These are phyloP conservation scores for Amylostereum areolatum DNA, from an alignment of 1,284 basidiomycete species.

Conservation along the genomic window DNA sequence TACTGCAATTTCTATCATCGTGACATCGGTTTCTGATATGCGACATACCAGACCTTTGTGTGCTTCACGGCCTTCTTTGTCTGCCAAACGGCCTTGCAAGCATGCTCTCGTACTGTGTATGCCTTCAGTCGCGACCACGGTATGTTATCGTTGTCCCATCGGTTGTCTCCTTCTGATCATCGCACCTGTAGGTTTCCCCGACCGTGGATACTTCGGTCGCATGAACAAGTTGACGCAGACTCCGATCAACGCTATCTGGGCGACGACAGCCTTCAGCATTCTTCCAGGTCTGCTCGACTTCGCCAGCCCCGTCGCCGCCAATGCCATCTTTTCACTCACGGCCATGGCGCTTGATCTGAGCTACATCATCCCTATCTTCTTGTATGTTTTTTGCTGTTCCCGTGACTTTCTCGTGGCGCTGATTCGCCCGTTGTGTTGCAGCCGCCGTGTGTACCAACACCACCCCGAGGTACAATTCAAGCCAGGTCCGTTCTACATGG, in stretches of 20 bases:
- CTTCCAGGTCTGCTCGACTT: constrained; percentile 75
- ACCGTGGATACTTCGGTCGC: constrained; percentile 73
- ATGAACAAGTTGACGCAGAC: constrained; percentile 65
- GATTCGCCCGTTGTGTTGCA: constrained; percentile 9
- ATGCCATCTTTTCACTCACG: constrained; percentile 79
- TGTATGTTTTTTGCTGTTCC: constrained; percentile 20
- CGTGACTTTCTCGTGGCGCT: not conserved
- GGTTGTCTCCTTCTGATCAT: constrained; percentile 1
- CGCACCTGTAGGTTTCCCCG: constrained; percentile 58
- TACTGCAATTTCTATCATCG: constrained; percentile 1
- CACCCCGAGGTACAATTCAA: constrained; percentile 85
- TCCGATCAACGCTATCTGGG: constrained; percentile 80
- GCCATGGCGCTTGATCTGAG: constrained; percentile 69
- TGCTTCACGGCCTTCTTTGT: constrained; percentile 83
- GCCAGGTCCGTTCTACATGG: constrained; percentile 88
- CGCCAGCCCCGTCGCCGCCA: constrained; percentile 73
- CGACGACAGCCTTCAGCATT: constrained; percentile 62
- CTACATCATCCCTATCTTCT: constrained; percentile 71
- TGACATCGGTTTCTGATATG: not conserved
- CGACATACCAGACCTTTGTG: constrained; percentile 47
- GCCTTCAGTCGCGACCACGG: constrained; percentile 86
- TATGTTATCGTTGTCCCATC: constrained; percentile 16
- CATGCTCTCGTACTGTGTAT: constrained; percentile 82
- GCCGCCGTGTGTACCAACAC: constrained; percentile 62
- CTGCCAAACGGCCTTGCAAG: constrained; percentile 77